Conservation (phyloP, 75 land plant genomes). For the Picea glauca region DNA sequence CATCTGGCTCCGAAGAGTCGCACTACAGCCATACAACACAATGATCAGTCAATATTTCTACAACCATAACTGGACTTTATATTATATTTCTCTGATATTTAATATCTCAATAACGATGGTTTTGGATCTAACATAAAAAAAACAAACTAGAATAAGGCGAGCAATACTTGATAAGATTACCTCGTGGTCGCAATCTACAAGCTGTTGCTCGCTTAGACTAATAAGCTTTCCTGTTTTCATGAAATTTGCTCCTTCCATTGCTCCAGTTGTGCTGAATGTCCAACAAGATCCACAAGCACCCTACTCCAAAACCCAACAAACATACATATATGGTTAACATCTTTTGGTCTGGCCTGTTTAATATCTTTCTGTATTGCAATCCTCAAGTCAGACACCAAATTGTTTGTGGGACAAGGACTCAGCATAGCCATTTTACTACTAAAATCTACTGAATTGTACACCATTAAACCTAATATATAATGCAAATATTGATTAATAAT, state of each 20-base stretch:
- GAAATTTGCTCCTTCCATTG: conserved; percentile 69
- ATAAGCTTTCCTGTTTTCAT: conserved; percentile 60
- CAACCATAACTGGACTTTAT: background rate
- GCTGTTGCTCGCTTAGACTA: conserved; percentile 71
- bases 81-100: background rate
- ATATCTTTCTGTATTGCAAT: background rate
- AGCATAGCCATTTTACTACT: no score
- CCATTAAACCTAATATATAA: no score
- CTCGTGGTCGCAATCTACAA: conserved; percentile 73
- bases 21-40: conserved; percentile 29
- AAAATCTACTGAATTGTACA: no score
- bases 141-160: background rate
- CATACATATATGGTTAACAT: background rate
- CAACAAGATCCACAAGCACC: conserved; percentile 75
- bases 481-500: background rate
- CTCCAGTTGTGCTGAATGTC: conserved; percentile 68
- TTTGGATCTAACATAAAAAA: background rate
- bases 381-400: no score
- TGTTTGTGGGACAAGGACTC: no score
- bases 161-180: conserved; percentile 10
- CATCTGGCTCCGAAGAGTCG: conserved; percentile 36
- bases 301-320: conserved; percentile 18
- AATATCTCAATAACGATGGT: background rate
- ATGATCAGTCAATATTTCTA: background rate
- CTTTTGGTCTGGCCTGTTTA: background rate